Evolutionary conservation across 352 stramenopile genomes (phyloP), one percentile per base, ranked within the genome.

Genomic region (Pythium biforme): DNA sequence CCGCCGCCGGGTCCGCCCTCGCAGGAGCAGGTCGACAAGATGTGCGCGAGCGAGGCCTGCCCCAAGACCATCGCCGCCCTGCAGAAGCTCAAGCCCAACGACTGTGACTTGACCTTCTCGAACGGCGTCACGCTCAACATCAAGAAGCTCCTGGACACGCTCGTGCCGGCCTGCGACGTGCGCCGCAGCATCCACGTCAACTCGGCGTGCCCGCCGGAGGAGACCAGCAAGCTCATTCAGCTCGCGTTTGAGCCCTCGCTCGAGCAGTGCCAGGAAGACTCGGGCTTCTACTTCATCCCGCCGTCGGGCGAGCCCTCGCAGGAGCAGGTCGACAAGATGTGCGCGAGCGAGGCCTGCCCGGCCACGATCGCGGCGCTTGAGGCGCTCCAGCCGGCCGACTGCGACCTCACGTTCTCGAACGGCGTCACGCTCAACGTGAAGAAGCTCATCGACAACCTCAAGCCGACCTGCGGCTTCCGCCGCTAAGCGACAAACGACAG

Each of bases 341-440:
- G 56, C 31, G 22, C 19, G 20, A 63, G 56, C 56, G 8, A 9
- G 20, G 56, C 56, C 2, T 63, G 56, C 33, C 27, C 53, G 5
- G 15, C 2, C 10, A 76, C 74, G 37, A 69, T 85, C 55, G 19
- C 46, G n/a, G 68, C 72, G 50, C 43, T 85, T 3, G 43, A 72
- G 20, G 59, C 58, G 22, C 54, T 83, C 27, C 10, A 72, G 1
- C 76, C 76, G 11, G 7, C 64, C 0, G 72, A 85, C 70, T 85
- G 76, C 63, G 59, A 77, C 47, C 66, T 73, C n/a, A 54, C 46
- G 43, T 73, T 68, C 76, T 85, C 66, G 61, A 63, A 69, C 49
- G 69, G 56, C 34, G 68, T 77, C 34, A 58, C 53, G 29, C 68
- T 85, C 59, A 85, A 83, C 64, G 72, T 83, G 43, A 61, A 77